phyloP scores from a whole-genome alignment of 371 early-diverging fungal species.

The Mortierella sp. region DNA sequence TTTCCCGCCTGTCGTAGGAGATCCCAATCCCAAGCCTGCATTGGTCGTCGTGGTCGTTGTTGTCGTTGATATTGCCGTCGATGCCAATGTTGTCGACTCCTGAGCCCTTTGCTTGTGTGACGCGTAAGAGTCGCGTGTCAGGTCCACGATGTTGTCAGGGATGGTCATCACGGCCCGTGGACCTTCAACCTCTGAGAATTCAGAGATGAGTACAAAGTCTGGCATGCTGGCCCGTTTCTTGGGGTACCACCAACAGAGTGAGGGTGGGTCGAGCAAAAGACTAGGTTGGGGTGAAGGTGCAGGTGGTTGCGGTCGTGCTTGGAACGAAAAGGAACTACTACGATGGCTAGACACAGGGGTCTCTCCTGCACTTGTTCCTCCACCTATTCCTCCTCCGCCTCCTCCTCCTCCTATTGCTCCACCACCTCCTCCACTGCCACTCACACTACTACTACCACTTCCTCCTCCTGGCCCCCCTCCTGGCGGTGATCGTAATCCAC shows the following conservation, averaged over 20 bases:
- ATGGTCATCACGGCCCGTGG: slow-evolving; percentile 65
- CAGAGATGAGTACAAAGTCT: slow-evolving; percentile 68
- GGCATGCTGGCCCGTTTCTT: slow-evolving; percentile 39
- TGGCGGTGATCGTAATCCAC: slow-evolving; percentile 23
- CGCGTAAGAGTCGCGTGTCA: slow-evolving; percentile 52
- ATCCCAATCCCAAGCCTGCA: neutral
- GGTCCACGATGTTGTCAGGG: slow-evolving; percentile 49
- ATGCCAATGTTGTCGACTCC: slow-evolving; percentile 1
- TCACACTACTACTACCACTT: too few species aligned
- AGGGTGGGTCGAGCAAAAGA: slow-evolving; percentile 14
- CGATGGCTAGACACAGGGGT: neutral
- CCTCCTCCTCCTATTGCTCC: slow-evolving; percentile 8
- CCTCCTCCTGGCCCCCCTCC: neutral
- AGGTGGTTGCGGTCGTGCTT: neutral
- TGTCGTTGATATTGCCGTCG: neutral
- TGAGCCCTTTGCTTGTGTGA: slow-evolving; percentile 27
- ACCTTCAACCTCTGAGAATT: slow-evolving; percentile 71
- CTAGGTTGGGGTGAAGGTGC: neutral
- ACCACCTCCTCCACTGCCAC: slow-evolving; percentile 4
- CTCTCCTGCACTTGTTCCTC: neutral
- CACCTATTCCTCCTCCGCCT: slow-evolving; percentile 1
- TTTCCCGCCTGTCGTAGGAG: slow-evolving; percentile 36
- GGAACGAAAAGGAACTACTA: neutral
- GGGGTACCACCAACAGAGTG: slow-evolving; percentile 33
- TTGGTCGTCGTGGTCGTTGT: neutral